Percentiles rank a stretch among this genome's conserved stretches.
These are phyloP conservation scores for Berkeleyomyces basicola DNA, from an alignment of 2,329 filamentous ascomycete species.

Conservation along the genomic window DNA sequence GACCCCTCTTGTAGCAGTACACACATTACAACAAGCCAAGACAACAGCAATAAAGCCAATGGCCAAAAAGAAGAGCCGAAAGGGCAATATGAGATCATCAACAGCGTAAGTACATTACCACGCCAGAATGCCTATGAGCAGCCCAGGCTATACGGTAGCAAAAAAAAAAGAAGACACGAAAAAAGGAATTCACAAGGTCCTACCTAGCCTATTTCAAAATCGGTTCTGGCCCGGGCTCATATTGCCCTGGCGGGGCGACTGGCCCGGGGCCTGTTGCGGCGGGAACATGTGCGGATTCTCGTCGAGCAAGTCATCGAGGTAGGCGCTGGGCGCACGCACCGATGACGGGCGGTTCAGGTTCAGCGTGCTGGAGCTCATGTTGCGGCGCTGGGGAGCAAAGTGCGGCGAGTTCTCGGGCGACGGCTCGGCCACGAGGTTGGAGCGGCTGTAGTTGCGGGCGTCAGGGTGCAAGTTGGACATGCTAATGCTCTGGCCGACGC, in stretches of 20 bases:
- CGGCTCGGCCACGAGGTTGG: conserved; percentile 26
- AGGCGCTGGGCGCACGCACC: conserved; percentile 66
- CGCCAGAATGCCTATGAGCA: no score
- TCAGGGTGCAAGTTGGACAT: conserved; percentile 45
- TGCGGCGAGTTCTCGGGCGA: conserved; percentile 51
- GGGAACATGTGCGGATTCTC: conserved; percentile 44
- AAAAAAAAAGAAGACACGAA: no score
- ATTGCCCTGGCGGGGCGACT: not conserved
- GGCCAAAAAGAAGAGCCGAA: no score
- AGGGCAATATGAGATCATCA: no score
- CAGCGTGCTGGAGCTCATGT: conserved; percentile 48
- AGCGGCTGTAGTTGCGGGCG: conserved; percentile 30
- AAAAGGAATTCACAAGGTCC: not conserved
- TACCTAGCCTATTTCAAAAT: not conserved
- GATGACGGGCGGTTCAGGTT: conserved; percentile 42
- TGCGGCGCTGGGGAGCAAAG: conserved; percentile 28
- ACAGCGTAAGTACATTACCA: no score
- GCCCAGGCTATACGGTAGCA: no score
- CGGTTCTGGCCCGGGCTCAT: not conserved
- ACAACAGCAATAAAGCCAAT: no score
- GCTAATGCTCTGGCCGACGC: conserved; percentile 34
- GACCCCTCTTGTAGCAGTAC: no score
- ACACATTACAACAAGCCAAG: no score
- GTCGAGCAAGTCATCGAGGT: conserved; percentile 77
- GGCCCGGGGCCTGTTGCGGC: conserved; percentile 2